Conservation (phyloP, 768 basidiomycete species). For the Podaxis carcinomalis region DNA sequence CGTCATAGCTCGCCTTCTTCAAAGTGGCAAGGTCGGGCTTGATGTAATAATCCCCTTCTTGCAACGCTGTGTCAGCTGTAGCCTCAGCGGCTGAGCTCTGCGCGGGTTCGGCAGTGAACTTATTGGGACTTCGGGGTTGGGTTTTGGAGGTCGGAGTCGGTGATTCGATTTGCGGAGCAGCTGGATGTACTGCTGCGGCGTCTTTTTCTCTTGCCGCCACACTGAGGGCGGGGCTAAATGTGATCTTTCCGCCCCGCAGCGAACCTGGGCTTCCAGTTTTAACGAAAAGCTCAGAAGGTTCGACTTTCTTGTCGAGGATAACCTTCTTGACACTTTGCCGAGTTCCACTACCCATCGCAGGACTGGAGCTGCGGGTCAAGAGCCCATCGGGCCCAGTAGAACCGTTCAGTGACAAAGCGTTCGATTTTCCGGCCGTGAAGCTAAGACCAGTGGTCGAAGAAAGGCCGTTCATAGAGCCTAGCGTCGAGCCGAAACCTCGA, state of each 20-base stretch:
- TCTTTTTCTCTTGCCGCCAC: constrained; percentile 76
- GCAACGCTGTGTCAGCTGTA: constrained; percentile 37
- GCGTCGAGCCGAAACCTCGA: constrained; percentile 62
- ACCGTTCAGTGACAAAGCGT: constrained; percentile 47
- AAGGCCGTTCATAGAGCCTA: constrained; percentile 29
- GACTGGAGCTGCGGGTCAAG: constrained; percentile 53
- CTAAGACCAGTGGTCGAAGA: constrained; percentile 35
- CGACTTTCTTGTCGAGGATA: constrained; percentile 80
- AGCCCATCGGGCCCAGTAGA: constrained; percentile 54
- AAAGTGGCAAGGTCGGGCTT: constrained; percentile 75
- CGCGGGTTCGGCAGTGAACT: constrained; percentile 33
- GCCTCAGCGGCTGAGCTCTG: constrained; percentile 17
- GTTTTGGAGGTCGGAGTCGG: constrained; percentile 16
- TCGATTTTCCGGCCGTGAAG: constrained; percentile 51
- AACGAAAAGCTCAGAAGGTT: constrained; percentile 64
- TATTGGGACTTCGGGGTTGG: constrained; percentile 32
- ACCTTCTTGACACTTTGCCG: constrained; percentile 91
- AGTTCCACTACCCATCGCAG: constrained; percentile 62
- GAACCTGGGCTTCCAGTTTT: constrained; percentile 45
- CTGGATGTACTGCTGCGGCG: constrained; percentile 30
- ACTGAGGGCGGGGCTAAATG: constrained; percentile 72
- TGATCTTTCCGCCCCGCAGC: constrained; percentile 47
- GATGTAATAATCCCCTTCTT: constrained; percentile 91
- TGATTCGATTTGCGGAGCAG: neutral
- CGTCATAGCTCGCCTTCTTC: constrained; percentile 64